Percentiles rank a stretch among this genome's conserved stretches.
Evolutionary conservation across 2,329 filamentous ascomycete genomes (phyloP).

Genomic region (Pseudocercospora musae): DNA sequence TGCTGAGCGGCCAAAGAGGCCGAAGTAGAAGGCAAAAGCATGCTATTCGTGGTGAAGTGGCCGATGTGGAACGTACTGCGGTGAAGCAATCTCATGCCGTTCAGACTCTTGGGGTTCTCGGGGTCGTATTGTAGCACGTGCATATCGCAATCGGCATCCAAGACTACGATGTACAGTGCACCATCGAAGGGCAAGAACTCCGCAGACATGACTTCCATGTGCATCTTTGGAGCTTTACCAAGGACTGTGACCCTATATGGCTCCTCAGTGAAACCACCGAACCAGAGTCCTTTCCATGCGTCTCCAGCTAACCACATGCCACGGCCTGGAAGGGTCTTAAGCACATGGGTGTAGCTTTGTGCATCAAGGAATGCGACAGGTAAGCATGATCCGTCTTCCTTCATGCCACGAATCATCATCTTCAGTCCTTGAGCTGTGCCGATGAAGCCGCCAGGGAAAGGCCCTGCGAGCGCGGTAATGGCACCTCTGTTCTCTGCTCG

Average conservation of each 20-base stretch:
- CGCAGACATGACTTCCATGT: conserved; percentile 73
- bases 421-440: conserved; percentile 94
- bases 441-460: conserved; percentile 78
- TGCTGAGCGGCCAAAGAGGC: conserved; percentile 44
- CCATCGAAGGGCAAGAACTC: conserved; percentile 87
- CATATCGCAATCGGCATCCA: conserved; percentile 80
- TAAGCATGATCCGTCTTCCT: conserved; percentile 87
- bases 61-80: conserved; percentile 84
- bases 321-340: conserved; percentile 77
- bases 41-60: conserved; percentile 70
- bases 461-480: conserved; percentile 72
- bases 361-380: conserved; percentile 98
- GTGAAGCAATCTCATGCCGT: conserved; percentile 82
- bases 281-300: conserved; percentile 91
- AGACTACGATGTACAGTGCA: conserved; percentile 75
- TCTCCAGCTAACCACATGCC: conserved; percentile 87
- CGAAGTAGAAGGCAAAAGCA: conserved; percentile 67
- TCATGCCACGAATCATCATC: conserved; percentile 91
- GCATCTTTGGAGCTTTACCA: conserved; percentile 71
- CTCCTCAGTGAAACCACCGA: conserved; percentile 93
- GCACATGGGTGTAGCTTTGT: conserved; percentile 85
- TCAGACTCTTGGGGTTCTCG: conserved; percentile 89
- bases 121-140: conserved; percentile 93
- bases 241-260: conserved; percentile 94
- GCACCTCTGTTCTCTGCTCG: conserved; percentile 91